These are phyloP conservation scores for Lactarius psammicola DNA, from an alignment of 768 basidiomycete species.

Conservation along the genomic window DNA sequence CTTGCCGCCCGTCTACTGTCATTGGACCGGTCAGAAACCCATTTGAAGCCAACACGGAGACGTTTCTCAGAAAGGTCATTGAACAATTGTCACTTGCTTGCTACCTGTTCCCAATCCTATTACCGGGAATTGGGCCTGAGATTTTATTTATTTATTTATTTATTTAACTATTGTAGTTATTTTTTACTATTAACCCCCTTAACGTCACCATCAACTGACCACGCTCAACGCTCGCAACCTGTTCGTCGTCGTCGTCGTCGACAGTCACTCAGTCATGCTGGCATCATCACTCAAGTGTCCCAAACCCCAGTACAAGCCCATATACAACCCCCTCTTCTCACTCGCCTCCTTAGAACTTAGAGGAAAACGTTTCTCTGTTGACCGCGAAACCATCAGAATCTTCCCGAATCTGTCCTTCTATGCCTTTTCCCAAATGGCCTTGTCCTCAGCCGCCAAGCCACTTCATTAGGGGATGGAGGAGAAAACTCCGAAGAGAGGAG, in stretches of 20 bases:
- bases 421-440: constrained; percentile 98
- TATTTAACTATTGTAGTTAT: not conserved
- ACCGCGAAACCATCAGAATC: constrained; percentile 95
- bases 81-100: constrained; percentile 21
- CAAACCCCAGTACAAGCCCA: constrained; percentile 65
- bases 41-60: constrained; percentile 23
- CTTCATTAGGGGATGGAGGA: constrained; percentile 68
- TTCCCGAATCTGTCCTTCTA: constrained; percentile 94
- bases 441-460: constrained; percentile 84
- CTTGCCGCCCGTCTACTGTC: constrained; percentile 24
- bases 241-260: constrained; percentile 13
- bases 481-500: constrained; percentile 83
- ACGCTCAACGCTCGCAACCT: not conserved
- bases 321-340: constrained; percentile 83
- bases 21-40: constrained; percentile 26
- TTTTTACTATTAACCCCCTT: not conserved
- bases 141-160: constrained; percentile 14
- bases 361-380: constrained; percentile 88
- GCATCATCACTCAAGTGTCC: constrained; percentile 51
- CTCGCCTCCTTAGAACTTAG: constrained; percentile 88
- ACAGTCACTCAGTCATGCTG: constrained; percentile 35
- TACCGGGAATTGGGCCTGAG: constrained; percentile 6
- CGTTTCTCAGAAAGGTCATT: constrained; percentile 22
- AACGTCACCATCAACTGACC: no score
- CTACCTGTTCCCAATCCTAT: not conserved